Base-by-base conservation (phyloP, 139 green algal genomes). In the Eudorina sp. region DNA sequence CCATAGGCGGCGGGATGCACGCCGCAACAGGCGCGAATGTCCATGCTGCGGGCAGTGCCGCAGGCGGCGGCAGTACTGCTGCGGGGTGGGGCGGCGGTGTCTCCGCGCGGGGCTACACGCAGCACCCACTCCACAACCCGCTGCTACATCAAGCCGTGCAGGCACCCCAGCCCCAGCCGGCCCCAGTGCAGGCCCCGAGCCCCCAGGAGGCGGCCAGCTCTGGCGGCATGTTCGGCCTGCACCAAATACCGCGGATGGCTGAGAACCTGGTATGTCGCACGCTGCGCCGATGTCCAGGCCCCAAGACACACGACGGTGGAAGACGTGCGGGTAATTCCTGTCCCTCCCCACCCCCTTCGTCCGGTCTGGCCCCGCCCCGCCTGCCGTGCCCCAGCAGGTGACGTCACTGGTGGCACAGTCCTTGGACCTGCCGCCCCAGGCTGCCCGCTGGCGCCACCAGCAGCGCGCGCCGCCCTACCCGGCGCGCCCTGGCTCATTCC, bases 331-430 rank as follows among this genome's bases (percentile, higher is more conserved):
- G n/a, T n/a, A n/a, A n/a, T n/a, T n/a, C n/a, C n/a, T n/a, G n/a
- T n/a, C n/a, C n/a, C n/a, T n/a, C n/a, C n/a, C n/a, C n/a, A n/a
- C n/a, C n/a, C n/a, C n/a, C n/a, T n/a, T n/a, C n/a, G n/a, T n/a
- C n/a, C n/a, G n/a, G n/a, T n/a, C n/a, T n/a, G n/a, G n/a, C n/a
- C n/a, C n/a, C n/a, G n/a, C 53, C 19, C 53, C 53, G 38, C 2
- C 31, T 43, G 8, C 62, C 62, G 41, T 23, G 34, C 31, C 51
- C 40, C 19, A 41, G 53, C 81, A 92, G 90, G 90, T 91, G 21
- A 93, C 96, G 40, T 95, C 94, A 0, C 81, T 98, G 48, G 95
- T 94, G 21, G 95, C 95, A 0, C 94, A 96, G 74, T 97, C 95
- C 6, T 90, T 98, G 25, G 95, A 98, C 90, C 90, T 98, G 53